Evolutionary conservation across 2,329 filamentous ascomycete genomes (phyloP).

Genomic region (Aspergillus sp.): DNA sequence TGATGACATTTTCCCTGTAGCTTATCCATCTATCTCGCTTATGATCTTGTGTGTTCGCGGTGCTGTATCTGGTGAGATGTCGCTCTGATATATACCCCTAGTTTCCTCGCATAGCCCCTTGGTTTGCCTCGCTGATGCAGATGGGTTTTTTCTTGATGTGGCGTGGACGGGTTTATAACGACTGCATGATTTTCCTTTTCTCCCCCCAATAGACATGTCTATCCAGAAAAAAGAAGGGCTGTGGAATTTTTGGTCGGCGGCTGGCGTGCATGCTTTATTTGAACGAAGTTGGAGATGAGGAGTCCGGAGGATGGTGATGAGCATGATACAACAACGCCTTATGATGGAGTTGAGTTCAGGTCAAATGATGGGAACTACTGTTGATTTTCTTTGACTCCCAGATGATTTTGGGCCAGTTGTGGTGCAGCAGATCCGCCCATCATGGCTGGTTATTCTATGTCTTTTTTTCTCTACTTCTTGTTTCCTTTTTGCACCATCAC

Average conservation of each 20-base stretch:
- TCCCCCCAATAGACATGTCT: constrained; percentile 22
- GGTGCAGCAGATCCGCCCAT: background rate
- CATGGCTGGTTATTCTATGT: background rate
- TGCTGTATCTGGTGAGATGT: constrained; percentile 22
- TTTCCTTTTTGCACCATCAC: background rate
- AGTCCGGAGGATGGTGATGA: background rate
- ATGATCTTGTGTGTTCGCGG: constrained; percentile 16
- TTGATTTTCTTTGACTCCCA: background rate
- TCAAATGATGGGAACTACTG: background rate
- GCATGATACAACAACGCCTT: background rate
- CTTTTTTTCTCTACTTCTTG: background rate
- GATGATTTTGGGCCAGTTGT: background rate
- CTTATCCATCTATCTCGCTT: constrained; percentile 5
- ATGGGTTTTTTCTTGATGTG: constrained; percentile 21
- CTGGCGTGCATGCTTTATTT: constrained; percentile 20
- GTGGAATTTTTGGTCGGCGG: background rate
- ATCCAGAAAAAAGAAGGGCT: constrained; percentile 10
- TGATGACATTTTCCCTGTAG: constrained; percentile 9
- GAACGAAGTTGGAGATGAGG: background rate
- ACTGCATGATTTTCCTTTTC: constrained; percentile 30
- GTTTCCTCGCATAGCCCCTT: constrained; percentile 27
- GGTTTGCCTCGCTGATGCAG: constrained; percentile 23
- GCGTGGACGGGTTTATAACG: constrained; percentile 25
- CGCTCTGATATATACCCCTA: constrained; percentile 31
- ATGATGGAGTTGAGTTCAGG: background rate